Conservation (phyloP, 1,284 basidiomycete species). For the Chondrostereum purpureum region DNA sequence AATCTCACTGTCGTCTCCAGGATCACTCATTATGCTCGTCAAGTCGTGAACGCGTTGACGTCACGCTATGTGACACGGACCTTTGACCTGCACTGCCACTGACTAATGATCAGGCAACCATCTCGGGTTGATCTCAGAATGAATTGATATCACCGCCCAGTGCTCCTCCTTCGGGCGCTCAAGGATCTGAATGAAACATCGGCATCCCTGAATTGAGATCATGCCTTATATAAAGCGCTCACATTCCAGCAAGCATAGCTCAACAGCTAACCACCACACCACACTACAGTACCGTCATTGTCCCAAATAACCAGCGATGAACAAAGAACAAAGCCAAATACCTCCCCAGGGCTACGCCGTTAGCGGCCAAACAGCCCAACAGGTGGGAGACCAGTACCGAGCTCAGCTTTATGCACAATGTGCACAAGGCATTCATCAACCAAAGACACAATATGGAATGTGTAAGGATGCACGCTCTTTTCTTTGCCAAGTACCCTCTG, state of each 20-base stretch:
- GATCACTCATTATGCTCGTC: constrained; percentile 23
- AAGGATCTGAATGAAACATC: too few species aligned
- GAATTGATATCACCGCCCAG: constrained; percentile 1
- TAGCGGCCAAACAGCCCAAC: not conserved
- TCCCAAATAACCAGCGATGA: not conserved
- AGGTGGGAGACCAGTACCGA: not conserved
- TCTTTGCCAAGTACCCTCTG: not conserved
- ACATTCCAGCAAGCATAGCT: not conserved
- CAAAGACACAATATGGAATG: not conserved
- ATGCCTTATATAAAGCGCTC: not conserved
- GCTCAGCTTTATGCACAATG: not conserved
- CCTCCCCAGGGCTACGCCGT: not conserved
- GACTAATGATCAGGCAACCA: too few species aligned
- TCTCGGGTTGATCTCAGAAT: too few species aligned
- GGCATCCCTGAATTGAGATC: too few species aligned
- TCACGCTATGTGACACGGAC: too few species aligned
- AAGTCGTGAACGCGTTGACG: too few species aligned
- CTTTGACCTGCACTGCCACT: too few species aligned
- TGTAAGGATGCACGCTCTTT: not conserved
- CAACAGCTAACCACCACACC: too few species aligned
- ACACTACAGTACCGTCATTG: not conserved
- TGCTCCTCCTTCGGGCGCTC: not conserved
- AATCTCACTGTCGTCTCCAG: constrained; percentile 48
- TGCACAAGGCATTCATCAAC: not conserved
- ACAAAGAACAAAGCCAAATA: not conserved